Percentiles rank a stretch among this genome's conserved stretches.
Evolutionary conservation across 2,329 filamentous ascomycete species (phyloP).

Genomic region (Sclerotinia borealis): DNA sequence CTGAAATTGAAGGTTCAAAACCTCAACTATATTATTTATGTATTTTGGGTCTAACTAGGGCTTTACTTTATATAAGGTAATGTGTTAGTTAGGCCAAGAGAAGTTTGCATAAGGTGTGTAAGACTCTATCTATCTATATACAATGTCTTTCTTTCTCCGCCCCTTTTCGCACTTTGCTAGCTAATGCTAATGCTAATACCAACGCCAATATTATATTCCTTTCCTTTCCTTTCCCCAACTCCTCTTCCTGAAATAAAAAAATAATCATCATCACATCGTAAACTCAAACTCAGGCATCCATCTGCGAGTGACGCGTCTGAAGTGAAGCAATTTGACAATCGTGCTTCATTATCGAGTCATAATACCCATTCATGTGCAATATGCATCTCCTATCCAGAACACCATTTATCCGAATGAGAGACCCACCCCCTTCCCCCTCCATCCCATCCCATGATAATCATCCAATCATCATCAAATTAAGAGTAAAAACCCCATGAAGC

Average conservation of each 20-base stretch:
- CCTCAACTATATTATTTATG: too few relatives aligned
- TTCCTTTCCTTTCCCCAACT: background rate
- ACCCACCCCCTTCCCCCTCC: too few relatives aligned
- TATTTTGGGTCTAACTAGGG: too few relatives aligned
- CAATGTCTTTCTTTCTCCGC: background rate
- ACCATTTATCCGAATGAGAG: background rate
- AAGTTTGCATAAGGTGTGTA: too few relatives aligned
- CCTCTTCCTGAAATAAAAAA: background rate
- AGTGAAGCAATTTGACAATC: background rate
- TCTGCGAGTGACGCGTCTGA: too few relatives aligned
- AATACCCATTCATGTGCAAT: too few relatives aligned
- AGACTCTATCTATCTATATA: background rate
- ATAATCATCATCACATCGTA: background rate
- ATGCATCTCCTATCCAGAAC: background rate
- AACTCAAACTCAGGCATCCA: too few relatives aligned
- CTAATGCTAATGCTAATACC: background rate
- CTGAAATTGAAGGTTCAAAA: too few relatives aligned
- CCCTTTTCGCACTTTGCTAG: background rate
- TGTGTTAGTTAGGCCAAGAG: too few relatives aligned
- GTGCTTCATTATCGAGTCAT: conserved; percentile 6
- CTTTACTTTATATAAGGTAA: too few relatives aligned
- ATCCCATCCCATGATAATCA: too few relatives aligned
- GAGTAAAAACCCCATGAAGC: background rate
- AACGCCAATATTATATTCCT: background rate
- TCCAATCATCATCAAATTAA: background rate